These are phyloP conservation scores for Sarocladium oryzae DNA, from an alignment of 2,329 filamentous ascomycete species.

Conservation along the genomic window DNA sequence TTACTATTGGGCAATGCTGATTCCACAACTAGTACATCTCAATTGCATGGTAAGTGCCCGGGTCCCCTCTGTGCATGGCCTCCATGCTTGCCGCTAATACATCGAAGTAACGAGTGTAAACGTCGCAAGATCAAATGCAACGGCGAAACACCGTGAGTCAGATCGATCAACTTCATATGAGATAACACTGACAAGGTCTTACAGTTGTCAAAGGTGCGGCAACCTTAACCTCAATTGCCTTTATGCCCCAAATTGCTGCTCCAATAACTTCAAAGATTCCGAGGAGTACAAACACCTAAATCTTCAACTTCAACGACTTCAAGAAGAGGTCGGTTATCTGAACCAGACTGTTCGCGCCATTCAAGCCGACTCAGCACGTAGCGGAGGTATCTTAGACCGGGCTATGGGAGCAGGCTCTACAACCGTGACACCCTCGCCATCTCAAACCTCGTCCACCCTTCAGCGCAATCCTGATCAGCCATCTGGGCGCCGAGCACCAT, in stretches of 20 bases:
- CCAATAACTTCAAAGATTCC: constrained; percentile 83
- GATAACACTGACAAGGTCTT: not conserved
- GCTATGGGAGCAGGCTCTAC: constrained; percentile 26
- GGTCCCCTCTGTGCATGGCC: not conserved
- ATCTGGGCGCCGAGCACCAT: constrained; percentile 54
- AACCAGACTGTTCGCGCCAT: constrained; percentile 66
- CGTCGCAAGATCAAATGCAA: constrained; percentile 72
- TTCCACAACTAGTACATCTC: constrained; percentile 44
- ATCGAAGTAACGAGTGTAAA: constrained; percentile 62
- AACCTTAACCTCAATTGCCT: constrained; percentile 61
- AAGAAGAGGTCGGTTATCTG: constrained; percentile 77
- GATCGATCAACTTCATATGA: not conserved
- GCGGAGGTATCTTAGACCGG: constrained; percentile 37
- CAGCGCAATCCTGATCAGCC: constrained; percentile 35
- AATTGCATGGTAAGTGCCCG: constrained; percentile 48
- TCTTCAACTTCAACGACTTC: constrained; percentile 64
- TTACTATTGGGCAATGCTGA: too few species aligned
- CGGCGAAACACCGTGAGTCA: constrained; percentile 47
- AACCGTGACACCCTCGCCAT: constrained; percentile 34
- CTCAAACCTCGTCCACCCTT: constrained; percentile 31
- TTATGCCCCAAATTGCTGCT: constrained; percentile 60
- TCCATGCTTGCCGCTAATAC: constrained; percentile 2
- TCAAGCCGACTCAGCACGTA: constrained; percentile 45
- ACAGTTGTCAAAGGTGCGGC: constrained; percentile 55
- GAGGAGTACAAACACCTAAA: constrained; percentile 84